phyloP scores from a whole-genome alignment of 495 filamentous ascomycete genomes.

The Astrothelium subdiscretum region DNA sequence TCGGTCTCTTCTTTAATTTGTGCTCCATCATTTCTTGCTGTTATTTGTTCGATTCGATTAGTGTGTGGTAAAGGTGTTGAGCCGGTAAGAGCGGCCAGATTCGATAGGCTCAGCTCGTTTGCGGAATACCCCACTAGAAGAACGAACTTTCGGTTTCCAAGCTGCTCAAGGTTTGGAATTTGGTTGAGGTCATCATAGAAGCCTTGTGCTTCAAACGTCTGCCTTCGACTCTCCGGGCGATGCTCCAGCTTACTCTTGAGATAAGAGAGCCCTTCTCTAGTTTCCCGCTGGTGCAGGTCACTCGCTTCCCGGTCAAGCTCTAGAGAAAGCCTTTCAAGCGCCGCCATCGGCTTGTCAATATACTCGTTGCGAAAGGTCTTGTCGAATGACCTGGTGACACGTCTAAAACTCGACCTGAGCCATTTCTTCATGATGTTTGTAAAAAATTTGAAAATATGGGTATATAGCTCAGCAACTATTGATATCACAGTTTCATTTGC shows the following conservation, averaged over 20 bases:
- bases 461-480: not conserved
- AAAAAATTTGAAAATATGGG: not conserved
- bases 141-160: not conserved
- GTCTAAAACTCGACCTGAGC: not conserved
- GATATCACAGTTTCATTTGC: not conserved
- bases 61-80: not conserved
- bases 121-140: not conserved
- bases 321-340: not conserved
- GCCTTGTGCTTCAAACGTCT: not conserved
- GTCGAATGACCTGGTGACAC: not conserved
- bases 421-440: not conserved
- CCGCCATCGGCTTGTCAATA: not conserved
- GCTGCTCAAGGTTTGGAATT: not conserved
- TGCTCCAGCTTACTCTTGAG: not conserved
- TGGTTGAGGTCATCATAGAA: not conserved
- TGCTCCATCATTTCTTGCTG: not conserved
- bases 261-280: not conserved
- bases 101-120: not conserved
- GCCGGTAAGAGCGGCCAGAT: not conserved
- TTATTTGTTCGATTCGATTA: not conserved
- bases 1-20: not conserved
- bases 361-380: not conserved
- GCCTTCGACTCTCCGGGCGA: not conserved
- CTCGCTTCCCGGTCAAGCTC: not conserved
- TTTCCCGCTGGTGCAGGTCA: not conserved